These are phyloP conservation scores for Alloascoidea hylecoeti DNA, from an alignment of 805 yeast genomes.

Conservation along the genomic window DNA sequence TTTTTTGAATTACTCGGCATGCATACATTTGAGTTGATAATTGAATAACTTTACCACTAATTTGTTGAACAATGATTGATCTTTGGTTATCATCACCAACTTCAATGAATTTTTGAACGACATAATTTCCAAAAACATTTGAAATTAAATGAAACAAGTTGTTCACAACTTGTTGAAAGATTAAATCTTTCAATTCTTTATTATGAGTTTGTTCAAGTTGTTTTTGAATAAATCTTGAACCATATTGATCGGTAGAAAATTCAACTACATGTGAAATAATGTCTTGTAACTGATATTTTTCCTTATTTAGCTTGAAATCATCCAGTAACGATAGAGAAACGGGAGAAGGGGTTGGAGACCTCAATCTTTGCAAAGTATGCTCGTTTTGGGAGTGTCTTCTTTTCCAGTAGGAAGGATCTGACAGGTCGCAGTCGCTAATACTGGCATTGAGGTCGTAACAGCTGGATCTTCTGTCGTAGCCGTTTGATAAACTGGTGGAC, in stretches of 20 bases:
- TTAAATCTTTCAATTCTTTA: slow-evolving; percentile 48
- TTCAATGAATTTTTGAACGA: slow-evolving; percentile 83
- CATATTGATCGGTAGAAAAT: slow-evolving; percentile 31
- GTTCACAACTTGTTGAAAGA: slow-evolving; percentile 64
- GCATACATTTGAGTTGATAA: slow-evolving; percentile 93
- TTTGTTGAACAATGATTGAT: slow-evolving; percentile 49
- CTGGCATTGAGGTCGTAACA: no score
- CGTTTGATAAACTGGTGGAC: no score
- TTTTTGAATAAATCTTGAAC: slow-evolving; percentile 57
- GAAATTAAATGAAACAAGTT: slow-evolving; percentile 58
- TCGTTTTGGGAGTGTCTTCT: no score
- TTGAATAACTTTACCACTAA: slow-evolving; percentile 58
- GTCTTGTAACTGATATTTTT: slow-evolving; percentile 28
- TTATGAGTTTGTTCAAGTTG: slow-evolving; percentile 38
- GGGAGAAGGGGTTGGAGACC: no score
- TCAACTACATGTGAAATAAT: slow-evolving; percentile 30
- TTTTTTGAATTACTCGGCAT: slow-evolving; percentile 85
- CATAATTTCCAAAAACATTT: slow-evolving; percentile 93
- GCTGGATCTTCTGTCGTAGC: no score
- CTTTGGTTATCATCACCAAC: slow-evolving; percentile 59
- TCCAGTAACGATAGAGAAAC: no score
- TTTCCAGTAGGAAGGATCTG: no score
- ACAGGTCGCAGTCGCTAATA: no score
- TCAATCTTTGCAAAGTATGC: no score
- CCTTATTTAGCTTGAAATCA: no score